A percentile compares a stretch with the other conserved stretches of the same genome.
Evolutionary conservation across 2,329 filamentous ascomycete species (phyloP).

Genomic region (Sclerotinia trifoliorum): DNA sequence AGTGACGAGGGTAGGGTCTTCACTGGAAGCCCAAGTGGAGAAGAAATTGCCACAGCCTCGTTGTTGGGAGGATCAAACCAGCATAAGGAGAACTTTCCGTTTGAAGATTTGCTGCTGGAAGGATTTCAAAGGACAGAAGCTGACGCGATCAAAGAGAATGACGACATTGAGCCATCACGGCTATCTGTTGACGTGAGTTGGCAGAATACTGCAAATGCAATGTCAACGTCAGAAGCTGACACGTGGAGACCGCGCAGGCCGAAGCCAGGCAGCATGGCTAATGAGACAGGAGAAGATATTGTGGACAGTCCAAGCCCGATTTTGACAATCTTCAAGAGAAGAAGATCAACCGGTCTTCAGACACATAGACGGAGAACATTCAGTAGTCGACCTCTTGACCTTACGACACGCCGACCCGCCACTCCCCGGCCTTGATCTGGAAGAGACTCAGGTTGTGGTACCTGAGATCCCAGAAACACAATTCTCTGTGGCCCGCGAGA

Average conservation of each 20-base stretch:
- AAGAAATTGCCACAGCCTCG: background rate
- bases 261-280: conserved; percentile 20
- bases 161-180: background rate
- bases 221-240: background rate
- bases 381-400: conserved; percentile 16
- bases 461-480: conserved; percentile 4
- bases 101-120: background rate
- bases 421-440: background rate
- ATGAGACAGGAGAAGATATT: conserved; percentile 32
- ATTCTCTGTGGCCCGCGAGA: no score
- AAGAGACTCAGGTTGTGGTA: background rate
- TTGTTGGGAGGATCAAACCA: background rate
- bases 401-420: background rate
- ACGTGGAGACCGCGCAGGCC: conserved; percentile 27
- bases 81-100: background rate
- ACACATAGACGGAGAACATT: background rate
- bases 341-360: background rate
- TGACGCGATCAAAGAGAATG: background rate
- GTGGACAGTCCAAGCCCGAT: conserved; percentile 23
- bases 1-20: background rate
- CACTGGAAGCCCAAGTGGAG: background rate
- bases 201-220: background rate
- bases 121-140: conserved; percentile 13
- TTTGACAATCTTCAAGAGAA: background rate
- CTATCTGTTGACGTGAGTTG: background rate